Base-by-base conservation (phyloP, 148 eudicot genomes). In the Rhododendron molle region DNA sequence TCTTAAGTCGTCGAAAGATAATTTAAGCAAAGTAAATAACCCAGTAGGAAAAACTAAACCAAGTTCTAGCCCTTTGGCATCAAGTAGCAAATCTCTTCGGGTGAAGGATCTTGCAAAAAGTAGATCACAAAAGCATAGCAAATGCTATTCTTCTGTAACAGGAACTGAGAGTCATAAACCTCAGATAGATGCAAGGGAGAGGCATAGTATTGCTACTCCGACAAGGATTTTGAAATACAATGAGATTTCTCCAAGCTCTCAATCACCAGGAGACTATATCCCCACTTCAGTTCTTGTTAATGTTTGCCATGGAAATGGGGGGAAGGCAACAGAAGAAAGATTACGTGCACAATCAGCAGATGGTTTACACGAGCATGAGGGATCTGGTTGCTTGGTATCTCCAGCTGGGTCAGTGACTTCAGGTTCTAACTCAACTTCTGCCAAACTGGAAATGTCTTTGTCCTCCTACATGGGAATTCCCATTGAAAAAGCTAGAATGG, bases 131-230 rank as follows among this genome's bases (percentile, higher is more conserved):
- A 80, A 80, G 86, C 85, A 69, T 86, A 23, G 36, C 46, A 56
- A 26, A 7, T 47, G 38, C 34, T 83, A 30, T 72, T 83, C 82
- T 36, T n/a, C 2, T 83, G 56, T 52, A 23, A 89, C 88, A 6
- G 80, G n/a, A 60, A 83, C 58, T 71, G 82, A 3, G 77, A 84
- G 69, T 82, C 85, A 36, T 78, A 77, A 36, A 71, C 60, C 62
- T 87, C 83, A 80, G 85, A 86, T 83, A 73, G 58, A 71, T 82
- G 85, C 38, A 65, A 84, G 87, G 84, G 83, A 84, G 76, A 89
- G 81, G n/a, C 50, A 56, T 38, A 54, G 32, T 47, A 47, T 50
- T 78, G 49, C 65, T 52, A 26, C 21, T 74, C 34, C 69, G 44
- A 78, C 56, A 60, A 85, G 76, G 80, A 81, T 60, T 86, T 72